Conservation (phyloP, 305 asterid genomes). For the Striga hermonthica region DNA sequence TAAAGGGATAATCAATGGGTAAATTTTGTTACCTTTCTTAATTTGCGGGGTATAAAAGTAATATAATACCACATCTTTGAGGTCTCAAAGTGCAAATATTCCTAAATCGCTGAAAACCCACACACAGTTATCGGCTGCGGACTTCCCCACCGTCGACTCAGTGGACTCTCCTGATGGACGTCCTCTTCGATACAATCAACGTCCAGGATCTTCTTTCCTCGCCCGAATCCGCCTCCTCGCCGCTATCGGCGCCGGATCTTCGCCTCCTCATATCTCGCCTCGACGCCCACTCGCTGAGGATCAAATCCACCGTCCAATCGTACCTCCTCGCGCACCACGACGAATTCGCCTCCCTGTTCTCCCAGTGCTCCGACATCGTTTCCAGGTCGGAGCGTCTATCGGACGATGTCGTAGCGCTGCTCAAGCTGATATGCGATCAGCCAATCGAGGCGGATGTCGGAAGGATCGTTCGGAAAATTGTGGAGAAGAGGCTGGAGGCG, state of each 20-base stretch:
- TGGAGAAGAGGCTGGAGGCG: conserved; percentile 58
- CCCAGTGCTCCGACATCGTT: conserved; percentile 60
- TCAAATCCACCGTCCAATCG: conserved; percentile 78
- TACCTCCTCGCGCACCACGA: conserved; percentile 72
- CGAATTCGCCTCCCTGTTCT: conserved; percentile 72
- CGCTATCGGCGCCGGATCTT: conserved; percentile 85
- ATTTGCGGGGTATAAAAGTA: neutral
- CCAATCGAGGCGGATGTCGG: conserved; percentile 60
- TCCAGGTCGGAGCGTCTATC: conserved; percentile 53
- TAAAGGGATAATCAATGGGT: too few relatives aligned
- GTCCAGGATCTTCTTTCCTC: conserved; percentile 81
- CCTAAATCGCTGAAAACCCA: neutral
- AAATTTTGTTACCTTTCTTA: too few relatives aligned
- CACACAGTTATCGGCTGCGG: conserved; percentile 21
- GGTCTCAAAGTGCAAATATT: neutral
- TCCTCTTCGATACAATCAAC: conserved; percentile 54
- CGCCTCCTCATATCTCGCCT: conserved; percentile 78
- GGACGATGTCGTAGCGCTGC: conserved; percentile 40
- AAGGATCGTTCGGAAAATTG: conserved; percentile 48
- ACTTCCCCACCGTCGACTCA: conserved; percentile 31
- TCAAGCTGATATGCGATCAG: conserved; percentile 54
- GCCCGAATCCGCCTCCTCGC: conserved; percentile 58
- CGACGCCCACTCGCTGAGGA: conserved; percentile 65
- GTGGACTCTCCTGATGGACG: conserved; percentile 62
- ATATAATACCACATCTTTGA: neutral